Percentiles rank a stretch among this genome's conserved stretches.
Conservation (phyloP, 129 eudicot genomes). For the Smallanthus sonchifolius region DNA sequence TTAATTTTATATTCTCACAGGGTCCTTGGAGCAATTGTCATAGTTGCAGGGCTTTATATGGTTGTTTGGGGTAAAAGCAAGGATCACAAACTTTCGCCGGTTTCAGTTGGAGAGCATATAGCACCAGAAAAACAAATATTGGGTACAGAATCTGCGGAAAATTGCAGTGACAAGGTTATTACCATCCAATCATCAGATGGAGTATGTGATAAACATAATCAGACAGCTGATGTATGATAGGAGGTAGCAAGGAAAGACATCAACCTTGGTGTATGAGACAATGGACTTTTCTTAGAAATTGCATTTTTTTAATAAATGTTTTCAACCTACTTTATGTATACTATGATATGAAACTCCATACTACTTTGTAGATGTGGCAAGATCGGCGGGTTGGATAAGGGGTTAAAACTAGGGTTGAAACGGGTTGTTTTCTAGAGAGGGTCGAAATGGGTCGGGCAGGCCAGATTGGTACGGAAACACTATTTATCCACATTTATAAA, state of each 20-base stretch:
- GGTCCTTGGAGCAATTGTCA: slow-evolving; percentile 75
- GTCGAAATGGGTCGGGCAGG: background rate
- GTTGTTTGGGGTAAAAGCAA: slow-evolving; percentile 96
- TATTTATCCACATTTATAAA: background rate
- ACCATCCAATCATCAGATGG: slow-evolving; percentile 31
- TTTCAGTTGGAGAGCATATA: slow-evolving; percentile 29
- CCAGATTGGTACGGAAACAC: background rate
- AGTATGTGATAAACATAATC: slow-evolving; percentile 26
- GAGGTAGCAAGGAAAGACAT: slow-evolving; percentile 15
- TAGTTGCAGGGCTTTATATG: slow-evolving; percentile 73
- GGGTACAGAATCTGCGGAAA: slow-evolving; percentile 16
- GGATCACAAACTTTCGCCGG: slow-evolving; percentile 34
- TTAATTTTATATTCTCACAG: slow-evolving; percentile 37
- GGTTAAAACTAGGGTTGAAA: background rate
- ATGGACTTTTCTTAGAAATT: slow-evolving; percentile 16
- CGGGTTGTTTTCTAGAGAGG: background rate
- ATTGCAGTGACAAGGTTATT: slow-evolving; percentile 33
- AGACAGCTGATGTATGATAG: slow-evolving; percentile 15
- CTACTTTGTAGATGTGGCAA: background rate
- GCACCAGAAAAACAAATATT: slow-evolving; percentile 27
- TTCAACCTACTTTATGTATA: slow-evolving; percentile 14
- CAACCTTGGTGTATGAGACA: slow-evolving; percentile 18
- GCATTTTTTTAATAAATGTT: slow-evolving; percentile 5
- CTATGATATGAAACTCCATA: slow-evolving; percentile 9
- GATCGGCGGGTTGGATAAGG: background rate